A percentile compares a stretch with the other conserved stretches of the same genome.
phyloP scores from a whole-genome alignment of 2,329 filamentous ascomycete genomes.

The Xylariaceae sp. region DNA sequence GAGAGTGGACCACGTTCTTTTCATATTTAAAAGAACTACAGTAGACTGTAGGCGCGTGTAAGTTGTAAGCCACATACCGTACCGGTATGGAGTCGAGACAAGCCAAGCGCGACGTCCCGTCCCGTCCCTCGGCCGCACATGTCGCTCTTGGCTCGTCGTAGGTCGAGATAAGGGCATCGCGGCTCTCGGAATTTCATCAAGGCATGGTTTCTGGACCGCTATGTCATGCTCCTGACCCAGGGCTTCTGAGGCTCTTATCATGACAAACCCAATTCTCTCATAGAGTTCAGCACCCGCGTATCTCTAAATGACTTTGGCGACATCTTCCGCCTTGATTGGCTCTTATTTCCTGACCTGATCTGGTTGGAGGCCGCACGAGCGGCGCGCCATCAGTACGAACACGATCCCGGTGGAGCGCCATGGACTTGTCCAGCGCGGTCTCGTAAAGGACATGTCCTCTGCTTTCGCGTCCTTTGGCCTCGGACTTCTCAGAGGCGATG shows the following conservation, averaged over 20 bases:
- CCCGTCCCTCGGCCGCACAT: too few species aligned
- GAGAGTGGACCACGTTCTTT: too few species aligned
- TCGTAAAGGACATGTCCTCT: slow-evolving; percentile 5
- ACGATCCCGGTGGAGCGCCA: slow-evolving; percentile 13
- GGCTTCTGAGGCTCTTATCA: too few species aligned
- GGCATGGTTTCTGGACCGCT: too few species aligned
- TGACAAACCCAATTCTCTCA: too few species aligned
- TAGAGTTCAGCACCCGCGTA: slow-evolving; percentile 14
- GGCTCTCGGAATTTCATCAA: background rate
- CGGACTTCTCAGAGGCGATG: too few species aligned
- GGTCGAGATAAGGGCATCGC: slow-evolving; percentile 1
- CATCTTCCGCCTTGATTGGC: slow-evolving; percentile 12
- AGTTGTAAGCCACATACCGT: too few species aligned
- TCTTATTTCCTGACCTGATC: slow-evolving; percentile 11
- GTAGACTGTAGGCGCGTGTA: too few species aligned
- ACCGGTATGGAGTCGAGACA: too few species aligned
- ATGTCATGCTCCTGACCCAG: too few species aligned
- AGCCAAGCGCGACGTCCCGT: too few species aligned
- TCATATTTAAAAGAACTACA: too few species aligned
- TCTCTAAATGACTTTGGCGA: slow-evolving; percentile 12
- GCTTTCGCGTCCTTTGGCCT: slow-evolving; percentile 6
- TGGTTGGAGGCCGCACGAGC: slow-evolving; percentile 10
- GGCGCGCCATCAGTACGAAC: slow-evolving; percentile 12
- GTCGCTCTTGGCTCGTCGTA: background rate
- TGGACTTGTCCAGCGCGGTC: slow-evolving; percentile 9